Evolutionary conservation across 1,284 basidiomycete genomes (phyloP).

Genomic region (Ustilago shanxiensis): DNA sequence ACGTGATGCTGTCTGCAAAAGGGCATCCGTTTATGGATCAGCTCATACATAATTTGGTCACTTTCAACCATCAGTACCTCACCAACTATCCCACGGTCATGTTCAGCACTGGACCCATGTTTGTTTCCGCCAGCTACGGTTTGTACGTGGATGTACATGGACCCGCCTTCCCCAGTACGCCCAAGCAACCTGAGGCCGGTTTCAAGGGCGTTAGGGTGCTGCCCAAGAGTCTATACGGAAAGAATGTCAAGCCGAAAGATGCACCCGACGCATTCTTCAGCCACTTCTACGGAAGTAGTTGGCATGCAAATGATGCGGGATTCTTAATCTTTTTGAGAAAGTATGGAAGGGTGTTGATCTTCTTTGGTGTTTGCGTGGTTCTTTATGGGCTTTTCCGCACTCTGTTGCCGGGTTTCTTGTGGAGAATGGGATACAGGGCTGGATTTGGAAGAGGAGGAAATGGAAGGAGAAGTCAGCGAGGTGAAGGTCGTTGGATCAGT

Average conservation of each 20-base stretch:
- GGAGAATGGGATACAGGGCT: slow-evolving; percentile 19
- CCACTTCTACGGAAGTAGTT: slow-evolving; percentile 96
- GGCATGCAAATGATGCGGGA: slow-evolving; percentile 74
- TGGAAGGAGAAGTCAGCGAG: slow-evolving; percentile 2
- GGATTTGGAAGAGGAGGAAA: slow-evolving; percentile 18
- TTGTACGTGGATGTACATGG: slow-evolving; percentile 76
- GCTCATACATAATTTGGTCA: slow-evolving; percentile 87
- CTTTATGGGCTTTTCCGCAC: slow-evolving; percentile 48
- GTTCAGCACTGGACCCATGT: slow-evolving; percentile 89
- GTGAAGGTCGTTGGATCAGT: slow-evolving; percentile 45
- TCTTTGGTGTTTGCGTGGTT: slow-evolving; percentile 50
- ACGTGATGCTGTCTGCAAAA: slow-evolving; percentile 91
- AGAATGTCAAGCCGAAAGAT: slow-evolving; percentile 86
- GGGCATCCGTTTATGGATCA: slow-evolving; percentile 90
- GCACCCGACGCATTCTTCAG: slow-evolving; percentile 87
- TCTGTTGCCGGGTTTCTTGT: slow-evolving; percentile 37
- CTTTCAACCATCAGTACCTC: slow-evolving; percentile 93
- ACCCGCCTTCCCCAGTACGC: slow-evolving; percentile 89
- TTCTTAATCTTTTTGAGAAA: slow-evolving; percentile 68
- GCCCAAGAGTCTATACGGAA: slow-evolving; percentile 93
- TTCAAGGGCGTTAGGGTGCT: slow-evolving; percentile 79
- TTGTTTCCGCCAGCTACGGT: slow-evolving; percentile 67
- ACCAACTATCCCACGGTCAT: slow-evolving; percentile 99
- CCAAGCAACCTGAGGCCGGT: slow-evolving; percentile 78
- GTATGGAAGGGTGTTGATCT: slow-evolving; percentile 61